phyloP scores from a whole-genome alignment of 2,329 filamentous ascomycete species.

The Fusarium concolor region DNA sequence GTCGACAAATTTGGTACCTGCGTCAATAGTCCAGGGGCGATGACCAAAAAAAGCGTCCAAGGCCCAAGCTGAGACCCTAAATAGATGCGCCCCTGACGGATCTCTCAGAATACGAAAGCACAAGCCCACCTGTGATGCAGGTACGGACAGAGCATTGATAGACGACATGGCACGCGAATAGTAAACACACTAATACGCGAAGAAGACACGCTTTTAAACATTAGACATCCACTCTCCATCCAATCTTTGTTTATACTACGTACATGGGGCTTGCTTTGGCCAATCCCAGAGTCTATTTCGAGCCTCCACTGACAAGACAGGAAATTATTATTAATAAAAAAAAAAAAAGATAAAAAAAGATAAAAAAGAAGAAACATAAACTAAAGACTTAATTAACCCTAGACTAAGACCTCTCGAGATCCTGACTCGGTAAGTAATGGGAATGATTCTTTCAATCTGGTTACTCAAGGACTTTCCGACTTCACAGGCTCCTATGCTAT shows the following conservation, averaged over 20 bases:
- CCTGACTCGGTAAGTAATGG: not conserved
- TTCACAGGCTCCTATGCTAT: not conserved
- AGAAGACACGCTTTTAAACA: constrained; percentile 2
- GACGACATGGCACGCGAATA: constrained; percentile 17
- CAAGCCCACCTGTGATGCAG: constrained; percentile 45
- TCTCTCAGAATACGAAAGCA: constrained; percentile 44
- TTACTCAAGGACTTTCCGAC: not conserved
- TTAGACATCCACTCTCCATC: constrained; percentile 5
- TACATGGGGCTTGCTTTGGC: constrained; percentile 2
- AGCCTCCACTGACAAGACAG: constrained; percentile 12
- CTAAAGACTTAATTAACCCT: not conserved
- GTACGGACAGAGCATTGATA: constrained; percentile 35
- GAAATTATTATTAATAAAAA: constrained; percentile 14
- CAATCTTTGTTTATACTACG: constrained; percentile 7
- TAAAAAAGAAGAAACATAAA: constrained; percentile 15
- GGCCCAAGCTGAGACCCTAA: constrained; percentile 20
- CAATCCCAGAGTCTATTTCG: constrained; percentile 13
- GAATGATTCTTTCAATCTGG: no score
- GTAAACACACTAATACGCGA: constrained; percentile 14
- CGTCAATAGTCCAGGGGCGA: constrained; percentile 36
- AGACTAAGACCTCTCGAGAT: no score
- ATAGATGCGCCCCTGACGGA: constrained; percentile 37
- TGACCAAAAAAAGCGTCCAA: constrained; percentile 12
- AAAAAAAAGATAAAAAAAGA: constrained; percentile 9
- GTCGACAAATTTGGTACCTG: constrained; percentile 23